Conservation (phyloP, 2,329 filamentous ascomycete species). For the Colletotrichum sp. region DNA sequence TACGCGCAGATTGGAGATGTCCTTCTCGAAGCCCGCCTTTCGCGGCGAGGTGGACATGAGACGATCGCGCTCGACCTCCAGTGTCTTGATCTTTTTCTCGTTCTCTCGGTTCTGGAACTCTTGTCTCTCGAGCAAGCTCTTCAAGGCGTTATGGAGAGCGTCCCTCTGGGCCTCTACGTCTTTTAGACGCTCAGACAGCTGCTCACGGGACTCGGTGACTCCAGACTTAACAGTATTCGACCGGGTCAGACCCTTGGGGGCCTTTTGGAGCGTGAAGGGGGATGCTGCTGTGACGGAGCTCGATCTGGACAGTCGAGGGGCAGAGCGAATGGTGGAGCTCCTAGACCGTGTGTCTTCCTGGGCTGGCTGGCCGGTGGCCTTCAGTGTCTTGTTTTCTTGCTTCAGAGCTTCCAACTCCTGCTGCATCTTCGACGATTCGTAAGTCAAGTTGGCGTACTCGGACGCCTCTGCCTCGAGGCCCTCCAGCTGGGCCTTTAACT, state of each 20-base stretch:
- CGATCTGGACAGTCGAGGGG: slow-evolving; percentile 58
- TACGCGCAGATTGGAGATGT: slow-evolving; percentile 78
- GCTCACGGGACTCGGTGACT: slow-evolving; percentile 64
- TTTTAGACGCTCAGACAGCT: slow-evolving; percentile 80
- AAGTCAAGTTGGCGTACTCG: slow-evolving; percentile 75
- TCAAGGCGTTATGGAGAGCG: slow-evolving; percentile 86
- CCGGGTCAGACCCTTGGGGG: slow-evolving; percentile 56
- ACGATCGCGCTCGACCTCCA: slow-evolving; percentile 81
- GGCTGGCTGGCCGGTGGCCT: slow-evolving; percentile 41
- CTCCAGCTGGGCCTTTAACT: slow-evolving; percentile 77
- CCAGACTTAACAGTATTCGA: slow-evolving; percentile 60
- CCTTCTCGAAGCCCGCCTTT: slow-evolving; percentile 81
- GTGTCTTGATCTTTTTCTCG: slow-evolving; percentile 76
- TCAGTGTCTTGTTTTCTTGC: slow-evolving; percentile 67
- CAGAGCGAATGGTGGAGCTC: slow-evolving; percentile 24
- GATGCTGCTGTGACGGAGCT: slow-evolving; percentile 69
- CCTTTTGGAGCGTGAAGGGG: slow-evolving; percentile 40
- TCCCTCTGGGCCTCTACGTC: slow-evolving; percentile 94
- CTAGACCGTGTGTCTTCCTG: slow-evolving; percentile 23
- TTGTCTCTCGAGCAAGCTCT: slow-evolving; percentile 84
- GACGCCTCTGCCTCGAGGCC: slow-evolving; percentile 78
- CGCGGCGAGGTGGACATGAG: slow-evolving; percentile 73
- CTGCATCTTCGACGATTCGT: slow-evolving; percentile 84
- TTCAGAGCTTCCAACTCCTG: slow-evolving; percentile 80
- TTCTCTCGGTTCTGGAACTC: slow-evolving; percentile 85